Evolutionary conservation across 1,139 yeast species (phyloP), one percentile per base, ranked within the genome.

Genomic region (Eremothecium cymbalariae): DNA sequence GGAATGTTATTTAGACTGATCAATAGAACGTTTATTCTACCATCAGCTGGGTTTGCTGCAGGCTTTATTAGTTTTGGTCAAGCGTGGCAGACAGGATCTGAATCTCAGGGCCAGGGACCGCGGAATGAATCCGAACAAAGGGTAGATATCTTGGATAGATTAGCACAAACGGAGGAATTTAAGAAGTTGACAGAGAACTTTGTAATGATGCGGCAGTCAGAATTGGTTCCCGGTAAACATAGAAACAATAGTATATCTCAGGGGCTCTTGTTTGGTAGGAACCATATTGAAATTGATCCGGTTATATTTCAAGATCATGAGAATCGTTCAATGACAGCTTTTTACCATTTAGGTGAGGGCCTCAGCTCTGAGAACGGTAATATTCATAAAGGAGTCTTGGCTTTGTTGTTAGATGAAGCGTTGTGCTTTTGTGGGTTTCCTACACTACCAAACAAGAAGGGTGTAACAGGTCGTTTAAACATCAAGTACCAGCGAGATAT

Each of bases 361-460:
- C 58, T 88, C 24, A 67, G 77, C 7, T 74, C 75, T 43, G 81
- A 75, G 40, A 57, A 57, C 18, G 85, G 85, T 0, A 74, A 75
- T 36, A 72, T 90, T 20, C 97, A 90, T 52, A 88, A 90, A 45
- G 98, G 98, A 0, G 67, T 88, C 4, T 62, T 88, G 2, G 74
- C 95, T 1, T 79, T 95, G 2, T 61, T 90, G 24, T 51, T 90
- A 31, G 98, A 90, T 57, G 98, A 90, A 55, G 78, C 83, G 0
- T 64, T 90, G 28, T 85, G 95, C 50, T 69, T 77, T 30, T 83
- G 95, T 51, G 97, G 95, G 13, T 90, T 86, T 53, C 77, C 88
- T 4, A 62, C 69, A 20, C 64, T 90, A n/a, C 97, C 98, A 1
- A 74, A 78, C 37, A 72, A 75, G 38, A 68, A 79, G 36, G 97